phyloP scores from a whole-genome alignment of 2,329 filamentous ascomycete species.

The Beauveria sp. region DNA sequence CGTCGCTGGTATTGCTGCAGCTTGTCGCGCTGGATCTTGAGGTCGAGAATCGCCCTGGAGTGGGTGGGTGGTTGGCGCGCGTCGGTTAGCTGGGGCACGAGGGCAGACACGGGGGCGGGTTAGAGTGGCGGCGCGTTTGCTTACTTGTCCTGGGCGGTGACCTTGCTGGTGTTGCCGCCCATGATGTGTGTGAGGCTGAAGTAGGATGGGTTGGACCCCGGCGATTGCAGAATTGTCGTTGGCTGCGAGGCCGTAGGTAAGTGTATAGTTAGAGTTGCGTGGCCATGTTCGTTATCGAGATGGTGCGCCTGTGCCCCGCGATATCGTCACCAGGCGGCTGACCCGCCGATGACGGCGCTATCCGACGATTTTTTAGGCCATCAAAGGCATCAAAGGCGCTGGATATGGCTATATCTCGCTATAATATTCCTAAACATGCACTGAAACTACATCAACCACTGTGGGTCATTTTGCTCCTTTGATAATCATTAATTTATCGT shows the following conservation, averaged over 20 bases:
- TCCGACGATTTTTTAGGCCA: no score
- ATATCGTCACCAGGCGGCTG: slow-evolving; percentile 2
- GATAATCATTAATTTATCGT: no score
- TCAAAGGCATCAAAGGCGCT: no score
- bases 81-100: not conserved
- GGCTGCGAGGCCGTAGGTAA: not conserved
- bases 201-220: not conserved
- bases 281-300: not conserved
- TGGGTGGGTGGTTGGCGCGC: not conserved
- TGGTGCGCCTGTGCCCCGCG: not conserved
- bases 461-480: no score
- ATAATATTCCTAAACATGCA: no score
- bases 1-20: slow-evolving; percentile 92
- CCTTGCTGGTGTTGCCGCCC: slow-evolving; percentile 49
- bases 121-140: slow-evolving; percentile 19
- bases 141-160: slow-evolving; percentile 77
- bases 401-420: no score
- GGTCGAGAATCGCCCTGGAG: slow-evolving; percentile 86
- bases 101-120: slow-evolving; percentile 9
- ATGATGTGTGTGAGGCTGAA: slow-evolving; percentile 25
- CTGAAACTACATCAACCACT: no score
- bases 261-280: not conserved
- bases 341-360: no score
- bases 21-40: slow-evolving; percentile 96
- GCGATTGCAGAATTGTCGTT: not conserved